These are phyloP conservation scores for Psidium friedrichsthalianum DNA, from an alignment of 345 rosid genomes.

Conservation along the genomic window DNA sequence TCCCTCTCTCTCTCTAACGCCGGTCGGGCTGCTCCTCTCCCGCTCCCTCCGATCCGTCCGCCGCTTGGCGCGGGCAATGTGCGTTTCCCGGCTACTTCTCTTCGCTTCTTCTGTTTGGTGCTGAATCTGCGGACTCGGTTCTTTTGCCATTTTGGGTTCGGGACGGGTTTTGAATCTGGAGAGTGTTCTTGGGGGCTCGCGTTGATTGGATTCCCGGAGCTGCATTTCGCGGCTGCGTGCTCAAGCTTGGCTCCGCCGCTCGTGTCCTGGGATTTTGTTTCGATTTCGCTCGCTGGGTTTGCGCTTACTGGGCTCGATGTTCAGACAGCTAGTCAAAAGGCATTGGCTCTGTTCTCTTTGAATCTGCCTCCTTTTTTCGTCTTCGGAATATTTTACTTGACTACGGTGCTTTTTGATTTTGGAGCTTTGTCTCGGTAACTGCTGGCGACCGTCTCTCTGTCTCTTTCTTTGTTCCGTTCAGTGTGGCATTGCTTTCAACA, in stretches of 20 bases:
- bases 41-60: not conserved
- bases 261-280: not conserved
- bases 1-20: not conserved
- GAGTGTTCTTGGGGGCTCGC: not conserved
- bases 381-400: not conserved
- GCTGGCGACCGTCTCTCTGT: not conserved
- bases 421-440: not conserved
- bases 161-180: not conserved
- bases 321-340: not conserved
- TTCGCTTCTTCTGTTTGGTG: not conserved
- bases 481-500: not conserved
- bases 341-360: not conserved
- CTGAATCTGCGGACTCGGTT: not conserved
- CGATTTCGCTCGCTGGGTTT: not conserved
- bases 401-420: not conserved
- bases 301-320: not conserved
- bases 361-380: not conserved
- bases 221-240: not conserved
- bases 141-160: not conserved
- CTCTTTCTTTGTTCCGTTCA: not conserved
- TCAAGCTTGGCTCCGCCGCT: not conserved
- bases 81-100: not conserved
- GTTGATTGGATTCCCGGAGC: not conserved
- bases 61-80: constrained; percentile 8
- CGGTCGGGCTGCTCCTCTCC: not conserved